These are phyloP conservation scores for Macrolepiota dolichaula DNA, from an alignment of 768 basidiomycete species.

Conservation along the genomic window DNA sequence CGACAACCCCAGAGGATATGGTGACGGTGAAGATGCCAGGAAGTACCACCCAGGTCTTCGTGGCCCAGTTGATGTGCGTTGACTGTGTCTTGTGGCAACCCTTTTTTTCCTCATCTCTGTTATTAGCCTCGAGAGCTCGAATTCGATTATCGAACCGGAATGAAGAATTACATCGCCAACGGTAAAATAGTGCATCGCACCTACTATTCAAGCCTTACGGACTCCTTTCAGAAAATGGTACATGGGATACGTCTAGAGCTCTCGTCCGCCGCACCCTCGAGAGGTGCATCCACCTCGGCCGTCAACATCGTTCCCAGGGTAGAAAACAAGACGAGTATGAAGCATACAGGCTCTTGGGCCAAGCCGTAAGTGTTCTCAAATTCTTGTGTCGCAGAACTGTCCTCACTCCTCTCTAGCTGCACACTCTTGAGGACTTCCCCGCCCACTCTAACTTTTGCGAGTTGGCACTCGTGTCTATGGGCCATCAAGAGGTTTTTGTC, in stretches of 20 bases:
- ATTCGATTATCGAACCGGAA: constrained; percentile 80
- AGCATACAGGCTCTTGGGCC: constrained; percentile 77
- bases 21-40: constrained; percentile 78
- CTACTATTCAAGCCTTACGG: not conserved
- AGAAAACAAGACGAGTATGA: constrained; percentile 72
- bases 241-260: constrained; percentile 88
- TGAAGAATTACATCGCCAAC: constrained; percentile 96
- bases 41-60: constrained; percentile 74
- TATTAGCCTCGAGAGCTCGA: constrained; percentile 74
- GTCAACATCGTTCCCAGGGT: constrained; percentile 54
- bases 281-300: constrained; percentile 75
- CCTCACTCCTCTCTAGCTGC: constrained; percentile 41
- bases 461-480: constrained; percentile 70
- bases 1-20: constrained; percentile 91
- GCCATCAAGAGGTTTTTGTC: constrained; percentile 72
- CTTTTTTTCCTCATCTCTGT: not conserved
- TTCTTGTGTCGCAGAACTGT: not conserved
- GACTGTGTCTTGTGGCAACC: constrained; percentile 2
- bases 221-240: constrained; percentile 47
- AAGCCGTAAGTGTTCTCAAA: constrained; percentile 40
- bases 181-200: constrained; percentile 27
- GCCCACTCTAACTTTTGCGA: constrained; percentile 94
- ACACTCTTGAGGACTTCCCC: constrained; percentile 83
- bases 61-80: constrained; percentile 71
- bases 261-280: constrained; percentile 72